Evolutionary conservation across 208 protist species (phyloP).

Genomic region (Zelonia costaricensis): DNA sequence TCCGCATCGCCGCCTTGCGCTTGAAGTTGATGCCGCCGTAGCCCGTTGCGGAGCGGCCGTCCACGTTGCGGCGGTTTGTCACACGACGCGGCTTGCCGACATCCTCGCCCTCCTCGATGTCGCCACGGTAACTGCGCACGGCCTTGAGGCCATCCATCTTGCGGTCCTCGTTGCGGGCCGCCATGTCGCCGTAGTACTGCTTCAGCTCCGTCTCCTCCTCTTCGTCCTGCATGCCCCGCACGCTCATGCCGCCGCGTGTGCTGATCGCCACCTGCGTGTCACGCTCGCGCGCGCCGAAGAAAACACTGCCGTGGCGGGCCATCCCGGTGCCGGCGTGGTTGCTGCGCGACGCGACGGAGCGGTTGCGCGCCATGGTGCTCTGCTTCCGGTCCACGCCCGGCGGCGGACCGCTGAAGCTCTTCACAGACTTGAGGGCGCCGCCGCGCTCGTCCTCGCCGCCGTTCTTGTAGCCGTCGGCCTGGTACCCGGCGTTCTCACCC

Average conservation of each 20-base stretch:
- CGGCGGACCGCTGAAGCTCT: slow-evolving; percentile 43
- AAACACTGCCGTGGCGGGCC: slow-evolving; percentile 53
- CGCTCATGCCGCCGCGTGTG: slow-evolving; percentile 39
- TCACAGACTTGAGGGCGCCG: slow-evolving; percentile 25
- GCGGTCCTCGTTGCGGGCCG: slow-evolving; percentile 35
- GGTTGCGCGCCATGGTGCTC: slow-evolving; percentile 23
- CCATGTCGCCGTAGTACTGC: slow-evolving; percentile 77
- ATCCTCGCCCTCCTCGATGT: slow-evolving; percentile 55
- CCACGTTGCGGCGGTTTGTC: slow-evolving; percentile 34
- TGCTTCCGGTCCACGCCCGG: slow-evolving; percentile 27
- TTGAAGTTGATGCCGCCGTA: slow-evolving; percentile 77
- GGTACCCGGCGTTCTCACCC: slow-evolving; percentile 10
- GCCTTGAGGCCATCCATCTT: slow-evolving; percentile 49
- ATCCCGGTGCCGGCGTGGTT: slow-evolving; percentile 31
- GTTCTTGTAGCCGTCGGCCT: slow-evolving; percentile 1
- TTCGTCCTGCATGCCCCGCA: slow-evolving; percentile 21
- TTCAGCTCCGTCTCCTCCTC: slow-evolving; percentile 40
- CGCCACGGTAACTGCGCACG: slow-evolving; percentile 48
- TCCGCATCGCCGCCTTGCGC: slow-evolving; percentile 54
- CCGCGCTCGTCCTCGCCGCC: not conserved
- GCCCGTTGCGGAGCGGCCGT: slow-evolving; percentile 42
- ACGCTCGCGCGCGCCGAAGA: slow-evolving; percentile 36
- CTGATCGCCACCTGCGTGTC: slow-evolving; percentile 55
- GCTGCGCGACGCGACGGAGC: slow-evolving; percentile 22
- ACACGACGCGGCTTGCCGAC: slow-evolving; percentile 64